These are phyloP conservation scores for Podila minutissima DNA, from an alignment of 192 early-diverging fungal genomes.

Conservation along the genomic window DNA sequence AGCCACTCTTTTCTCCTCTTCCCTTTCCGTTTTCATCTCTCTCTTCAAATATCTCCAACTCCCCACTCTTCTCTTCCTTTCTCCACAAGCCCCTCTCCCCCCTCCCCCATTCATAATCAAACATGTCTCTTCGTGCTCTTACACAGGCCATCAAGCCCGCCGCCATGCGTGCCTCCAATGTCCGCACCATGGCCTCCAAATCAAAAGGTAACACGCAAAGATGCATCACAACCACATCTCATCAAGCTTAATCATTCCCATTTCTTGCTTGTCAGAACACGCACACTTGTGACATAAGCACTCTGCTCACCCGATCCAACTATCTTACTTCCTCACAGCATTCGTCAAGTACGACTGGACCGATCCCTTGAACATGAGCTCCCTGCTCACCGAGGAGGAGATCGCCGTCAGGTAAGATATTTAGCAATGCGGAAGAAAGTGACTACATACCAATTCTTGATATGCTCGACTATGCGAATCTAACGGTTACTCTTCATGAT, in stretches of 20 bases:
- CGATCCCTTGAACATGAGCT: constrained; percentile 86
- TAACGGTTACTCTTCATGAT: not conserved
- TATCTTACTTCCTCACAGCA: not conserved
- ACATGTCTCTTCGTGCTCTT: constrained; percentile 46
- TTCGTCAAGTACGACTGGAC: constrained; percentile 82
- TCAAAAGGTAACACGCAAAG: constrained; percentile 25
- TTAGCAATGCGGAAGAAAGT: not conserved
- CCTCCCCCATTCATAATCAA: constrained; percentile 2
- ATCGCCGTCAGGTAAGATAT: constrained; percentile 61
- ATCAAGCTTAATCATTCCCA: not conserved
- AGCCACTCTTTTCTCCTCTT: not conserved
- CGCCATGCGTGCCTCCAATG: constrained; percentile 25
- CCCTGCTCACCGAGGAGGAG: constrained; percentile 93
- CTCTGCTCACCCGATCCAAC: not conserved
- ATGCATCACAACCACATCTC: not conserved
- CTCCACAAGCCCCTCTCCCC: not conserved
- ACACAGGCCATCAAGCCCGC: constrained; percentile 50
- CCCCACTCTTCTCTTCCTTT: not conserved
- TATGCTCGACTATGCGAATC: no score
- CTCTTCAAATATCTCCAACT: not conserved
- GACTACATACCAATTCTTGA: not conserved
- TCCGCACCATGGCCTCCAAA: constrained; percentile 47
- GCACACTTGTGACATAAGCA: not conserved
- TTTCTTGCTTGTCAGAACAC: not conserved
- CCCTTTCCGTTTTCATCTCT: not conserved